Conservation (phyloP, 768 basidiomycete species). For the Boletus rufocinnamomeus region DNA sequence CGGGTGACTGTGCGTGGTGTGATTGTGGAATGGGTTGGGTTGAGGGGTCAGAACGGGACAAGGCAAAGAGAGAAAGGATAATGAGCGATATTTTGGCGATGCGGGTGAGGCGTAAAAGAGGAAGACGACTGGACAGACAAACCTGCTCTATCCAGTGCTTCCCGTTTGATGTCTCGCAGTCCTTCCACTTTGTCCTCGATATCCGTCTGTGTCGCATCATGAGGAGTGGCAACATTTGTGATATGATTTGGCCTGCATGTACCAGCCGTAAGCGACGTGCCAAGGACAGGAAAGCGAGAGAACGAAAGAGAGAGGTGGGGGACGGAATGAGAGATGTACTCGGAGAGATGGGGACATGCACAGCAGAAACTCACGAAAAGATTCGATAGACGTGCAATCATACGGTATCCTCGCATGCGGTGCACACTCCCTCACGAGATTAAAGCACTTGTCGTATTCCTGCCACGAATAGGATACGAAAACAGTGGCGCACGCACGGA, state of each 20-base stretch:
- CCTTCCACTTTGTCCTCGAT: slow-evolving; percentile 73
- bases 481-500: background rate
- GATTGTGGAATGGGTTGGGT: background rate
- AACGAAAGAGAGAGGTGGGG: background rate
- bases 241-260: slow-evolving; percentile 63
- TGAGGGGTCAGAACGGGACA: background rate
- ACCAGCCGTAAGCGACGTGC: background rate
- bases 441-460: slow-evolving; percentile 74
- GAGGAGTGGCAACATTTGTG: slow-evolving; percentile 72
- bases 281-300: background rate
- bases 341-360: background rate
- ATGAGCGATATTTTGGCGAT: slow-evolving; percentile 5
- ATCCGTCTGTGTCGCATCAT: slow-evolving; percentile 87
- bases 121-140: slow-evolving; percentile 17
- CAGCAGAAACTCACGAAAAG: slow-evolving; percentile 56
- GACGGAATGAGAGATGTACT: background rate
- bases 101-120: background rate
- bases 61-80: background rate
- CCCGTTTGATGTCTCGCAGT: slow-evolving; percentile 57
- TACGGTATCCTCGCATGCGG: slow-evolving; percentile 56
- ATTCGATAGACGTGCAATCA: slow-evolving; percentile 59
- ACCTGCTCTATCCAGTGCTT: slow-evolving; percentile 88
- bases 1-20: slow-evolving; percentile 43
- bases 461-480: slow-evolving; percentile 29
- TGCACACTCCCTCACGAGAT: slow-evolving; percentile 60